These are phyloP conservation scores for Fusarium sp. DNA, from an alignment of 2,329 filamentous ascomycete genomes.

Conservation along the genomic window DNA sequence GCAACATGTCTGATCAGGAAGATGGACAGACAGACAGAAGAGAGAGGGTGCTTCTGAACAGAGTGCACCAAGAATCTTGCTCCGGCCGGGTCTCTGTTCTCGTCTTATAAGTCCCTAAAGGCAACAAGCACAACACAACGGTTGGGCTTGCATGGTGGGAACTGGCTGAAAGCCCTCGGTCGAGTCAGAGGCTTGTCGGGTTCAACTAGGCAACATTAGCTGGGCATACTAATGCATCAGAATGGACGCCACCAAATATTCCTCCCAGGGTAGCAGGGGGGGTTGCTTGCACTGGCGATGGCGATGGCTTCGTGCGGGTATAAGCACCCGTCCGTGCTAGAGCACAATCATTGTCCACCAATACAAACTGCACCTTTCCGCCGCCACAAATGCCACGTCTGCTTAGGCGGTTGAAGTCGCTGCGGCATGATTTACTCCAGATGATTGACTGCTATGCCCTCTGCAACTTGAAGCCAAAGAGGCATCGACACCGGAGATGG, in stretches of 20 bases:
- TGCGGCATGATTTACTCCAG: not conserved
- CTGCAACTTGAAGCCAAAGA: not conserved
- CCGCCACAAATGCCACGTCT: not conserved
- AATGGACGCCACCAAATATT: slow-evolving; percentile 34
- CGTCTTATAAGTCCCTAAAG: slow-evolving; percentile 29
- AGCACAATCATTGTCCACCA: slow-evolving; percentile 6
- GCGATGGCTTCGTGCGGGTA: slow-evolving; percentile 38
- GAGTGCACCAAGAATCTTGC: not conserved
- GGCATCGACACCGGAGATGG: not conserved
- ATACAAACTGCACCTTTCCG: slow-evolving; percentile 3
- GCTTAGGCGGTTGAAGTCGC: not conserved
- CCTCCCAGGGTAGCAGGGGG: not conserved
- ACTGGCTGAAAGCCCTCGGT: slow-evolving; percentile 18
- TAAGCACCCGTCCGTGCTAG: slow-evolving; percentile 18
- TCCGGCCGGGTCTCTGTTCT: not conserved
- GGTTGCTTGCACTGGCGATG: slow-evolving; percentile 24
- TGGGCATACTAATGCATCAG: slow-evolving; percentile 25
- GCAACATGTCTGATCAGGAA: slow-evolving; percentile 34
- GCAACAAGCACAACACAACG: slow-evolving; percentile 1
- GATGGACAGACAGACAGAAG: not conserved
- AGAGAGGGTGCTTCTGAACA: not conserved
- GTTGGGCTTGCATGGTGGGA: slow-evolving; percentile 5
- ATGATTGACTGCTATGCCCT: not conserved
- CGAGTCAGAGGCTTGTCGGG: slow-evolving; percentile 9
- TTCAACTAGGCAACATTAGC: slow-evolving; percentile 15